Conservation (phyloP, 768 basidiomycete genomes). For the Daedaleopsis nitida region DNA sequence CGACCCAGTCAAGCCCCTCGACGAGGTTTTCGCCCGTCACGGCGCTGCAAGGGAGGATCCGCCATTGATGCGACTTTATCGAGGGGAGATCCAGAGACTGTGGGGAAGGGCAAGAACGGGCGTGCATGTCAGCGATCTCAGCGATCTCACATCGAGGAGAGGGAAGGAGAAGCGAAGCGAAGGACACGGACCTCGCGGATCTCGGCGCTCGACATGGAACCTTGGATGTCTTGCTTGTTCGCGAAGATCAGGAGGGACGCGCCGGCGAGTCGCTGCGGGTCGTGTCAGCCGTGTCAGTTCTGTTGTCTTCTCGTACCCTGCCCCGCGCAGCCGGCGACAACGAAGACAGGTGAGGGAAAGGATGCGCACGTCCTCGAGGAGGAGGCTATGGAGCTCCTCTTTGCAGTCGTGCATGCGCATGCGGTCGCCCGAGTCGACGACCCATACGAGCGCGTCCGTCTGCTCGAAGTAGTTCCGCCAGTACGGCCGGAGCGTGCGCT, state of each 20-base stretch:
- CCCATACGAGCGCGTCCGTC: conserved; percentile 98
- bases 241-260: conserved; percentile 95
- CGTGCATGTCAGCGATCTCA: background rate
- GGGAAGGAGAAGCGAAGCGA: background rate
- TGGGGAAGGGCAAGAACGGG: background rate
- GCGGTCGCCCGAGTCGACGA: conserved; percentile 93
- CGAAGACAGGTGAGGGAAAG: background rate
- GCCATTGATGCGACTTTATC: conserved; percentile 90
- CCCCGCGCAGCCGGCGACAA: too few species aligned
- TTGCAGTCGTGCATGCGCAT: conserved; percentile 90
- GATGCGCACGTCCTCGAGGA: conserved; percentile 84
- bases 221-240: conserved; percentile 95
- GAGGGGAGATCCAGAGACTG: conserved; percentile 80
- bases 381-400: conserved; percentile 79
- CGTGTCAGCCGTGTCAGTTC: background rate
- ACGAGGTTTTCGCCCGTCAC: conserved; percentile 85
- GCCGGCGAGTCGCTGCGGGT: conserved; percentile 81
- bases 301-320: too few species aligned
- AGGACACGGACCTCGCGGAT: conserved; percentile 73
- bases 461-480: conserved; percentile 99
- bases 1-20: conserved; percentile 89
- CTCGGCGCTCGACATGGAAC: conserved; percentile 80
- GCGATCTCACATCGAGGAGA: background rate
- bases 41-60: conserved; percentile 89
- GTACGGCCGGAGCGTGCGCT: conserved; percentile 92